Percentiles rank a stretch among this genome's conserved stretches.
phyloP scores from a whole-genome alignment of 2,329 filamentous ascomycete species.

The Claviceps paspali region DNA sequence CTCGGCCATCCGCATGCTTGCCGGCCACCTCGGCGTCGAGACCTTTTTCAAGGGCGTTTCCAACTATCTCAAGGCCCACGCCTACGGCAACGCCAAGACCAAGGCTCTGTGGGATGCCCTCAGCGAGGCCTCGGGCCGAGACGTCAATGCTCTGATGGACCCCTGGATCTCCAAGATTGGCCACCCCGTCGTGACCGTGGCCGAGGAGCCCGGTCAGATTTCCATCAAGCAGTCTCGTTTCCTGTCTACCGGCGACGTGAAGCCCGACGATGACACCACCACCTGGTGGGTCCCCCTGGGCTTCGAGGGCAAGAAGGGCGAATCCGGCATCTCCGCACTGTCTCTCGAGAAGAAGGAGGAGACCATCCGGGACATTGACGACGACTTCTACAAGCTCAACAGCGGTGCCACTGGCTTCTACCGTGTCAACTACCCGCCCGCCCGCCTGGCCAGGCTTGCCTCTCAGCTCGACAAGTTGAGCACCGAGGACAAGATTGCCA shows the following conservation, averaged over 20 bases:
- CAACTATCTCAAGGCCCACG: slow-evolving; percentile 75
- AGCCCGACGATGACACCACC: slow-evolving; percentile 79
- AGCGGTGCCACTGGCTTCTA: slow-evolving; percentile 78
- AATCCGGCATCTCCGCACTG: slow-evolving; percentile 44
- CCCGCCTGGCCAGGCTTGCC: slow-evolving; percentile 66
- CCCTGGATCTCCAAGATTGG: slow-evolving; percentile 94
- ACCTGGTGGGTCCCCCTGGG: slow-evolving; percentile 92
- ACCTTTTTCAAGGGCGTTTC: slow-evolving; percentile 83
- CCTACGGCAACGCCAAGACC: slow-evolving; percentile 82
- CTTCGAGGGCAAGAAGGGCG: slow-evolving; percentile 58
- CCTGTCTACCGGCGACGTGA: slow-evolving; percentile 79
- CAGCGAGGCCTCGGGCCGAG: slow-evolving; percentile 71
- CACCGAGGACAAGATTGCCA: slow-evolving; percentile 80
- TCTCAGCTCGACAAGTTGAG: slow-evolving; percentile 60
- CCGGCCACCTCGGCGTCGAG: slow-evolving; percentile 73
- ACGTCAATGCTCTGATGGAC: slow-evolving; percentile 78
- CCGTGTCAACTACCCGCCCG: slow-evolving; percentile 82
- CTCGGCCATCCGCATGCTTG: slow-evolving; percentile 92
- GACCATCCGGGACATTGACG: slow-evolving; percentile 57
- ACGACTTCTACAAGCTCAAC: slow-evolving; percentile 88
- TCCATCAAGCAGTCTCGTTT: slow-evolving; percentile 76
- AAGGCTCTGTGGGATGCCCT: slow-evolving; percentile 82
- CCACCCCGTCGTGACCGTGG: slow-evolving; percentile 76
- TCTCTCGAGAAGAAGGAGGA: slow-evolving; percentile 65
- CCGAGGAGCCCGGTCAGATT: slow-evolving; percentile 72